Conservation (phyloP, 257 asterid species). For the Solanum tarapatanum region DNA sequence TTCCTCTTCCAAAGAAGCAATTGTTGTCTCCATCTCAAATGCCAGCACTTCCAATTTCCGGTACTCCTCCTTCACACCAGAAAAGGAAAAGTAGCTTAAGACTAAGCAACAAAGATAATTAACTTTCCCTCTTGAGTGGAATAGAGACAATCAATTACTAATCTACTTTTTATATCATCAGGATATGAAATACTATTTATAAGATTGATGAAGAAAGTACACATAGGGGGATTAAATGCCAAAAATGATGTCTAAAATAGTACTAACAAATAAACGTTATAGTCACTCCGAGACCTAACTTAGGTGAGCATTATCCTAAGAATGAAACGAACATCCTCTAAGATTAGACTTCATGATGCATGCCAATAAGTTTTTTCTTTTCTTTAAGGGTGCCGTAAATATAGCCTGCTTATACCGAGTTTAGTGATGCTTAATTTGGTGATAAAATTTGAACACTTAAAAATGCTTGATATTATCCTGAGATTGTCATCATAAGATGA, state of each 20-base stretch:
- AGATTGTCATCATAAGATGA: not conserved
- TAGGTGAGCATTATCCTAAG: not conserved
- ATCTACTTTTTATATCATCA: not conserved
- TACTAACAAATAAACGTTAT: not conserved
- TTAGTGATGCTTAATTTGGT: not conserved
- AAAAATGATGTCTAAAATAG: not conserved
- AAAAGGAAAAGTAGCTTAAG: not conserved
- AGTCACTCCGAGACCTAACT: not conserved
- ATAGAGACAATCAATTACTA: not conserved
- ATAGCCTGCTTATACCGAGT: not conserved
- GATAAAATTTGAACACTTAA: not conserved
- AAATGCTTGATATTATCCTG: not conserved
- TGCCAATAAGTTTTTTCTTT: not conserved
- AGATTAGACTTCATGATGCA: not conserved
- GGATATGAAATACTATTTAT: not conserved
- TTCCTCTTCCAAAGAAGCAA: slow-evolving; percentile 71
- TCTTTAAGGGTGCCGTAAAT: not conserved
- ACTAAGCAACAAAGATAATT: not conserved
- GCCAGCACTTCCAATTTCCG: slow-evolving; percentile 83
- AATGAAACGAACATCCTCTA: not conserved
- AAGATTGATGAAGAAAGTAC: not conserved
- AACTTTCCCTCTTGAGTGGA: not conserved
- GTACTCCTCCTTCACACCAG: slow-evolving; percentile 54
- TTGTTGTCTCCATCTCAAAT: slow-evolving; percentile 81
- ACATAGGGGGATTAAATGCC: not conserved